Conservation (phyloP, 441 rosid genomes). For the Aquilaria agallochum region DNA sequence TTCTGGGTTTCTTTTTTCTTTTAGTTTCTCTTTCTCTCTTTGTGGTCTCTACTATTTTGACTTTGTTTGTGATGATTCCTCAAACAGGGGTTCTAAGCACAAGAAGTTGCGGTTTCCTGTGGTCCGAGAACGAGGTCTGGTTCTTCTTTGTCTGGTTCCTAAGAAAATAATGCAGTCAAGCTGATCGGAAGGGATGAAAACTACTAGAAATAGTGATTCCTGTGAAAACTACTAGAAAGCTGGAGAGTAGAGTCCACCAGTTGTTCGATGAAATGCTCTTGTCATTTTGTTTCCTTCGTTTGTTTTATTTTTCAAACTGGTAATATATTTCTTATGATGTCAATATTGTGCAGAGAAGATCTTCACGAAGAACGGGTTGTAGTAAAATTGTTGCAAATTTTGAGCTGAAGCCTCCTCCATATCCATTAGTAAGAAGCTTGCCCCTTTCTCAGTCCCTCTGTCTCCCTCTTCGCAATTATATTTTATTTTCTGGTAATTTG, state of each 20-base stretch:
- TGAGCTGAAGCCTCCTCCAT: conserved; percentile 88
- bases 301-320: neutral
- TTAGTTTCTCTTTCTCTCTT: neutral
- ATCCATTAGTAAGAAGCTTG: conserved; percentile 50
- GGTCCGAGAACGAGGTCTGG: conserved; percentile 32
- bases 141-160: neutral
- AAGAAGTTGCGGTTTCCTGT: conserved; percentile 19
- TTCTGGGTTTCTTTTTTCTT: neutral
- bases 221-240: too few species aligned
- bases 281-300: neutral
- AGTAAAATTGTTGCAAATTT: conserved; percentile 39
- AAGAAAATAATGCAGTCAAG: neutral
- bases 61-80: conserved; percentile 8
- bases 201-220: neutral
- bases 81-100: conserved; percentile 25
- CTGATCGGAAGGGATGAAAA: neutral
- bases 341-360: conserved; percentile 27
- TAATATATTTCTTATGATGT: neutral
- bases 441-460: too few species aligned
- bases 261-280: conserved; percentile 39
- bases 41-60: conserved; percentile 5
- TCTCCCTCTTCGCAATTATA: too few species aligned
- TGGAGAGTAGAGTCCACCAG: conserved; percentile 11
- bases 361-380: conserved; percentile 26
- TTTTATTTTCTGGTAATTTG: too few species aligned